Conservation (phyloP, 805 yeast species). For the Spathaspora hagerdaliae region DNA sequence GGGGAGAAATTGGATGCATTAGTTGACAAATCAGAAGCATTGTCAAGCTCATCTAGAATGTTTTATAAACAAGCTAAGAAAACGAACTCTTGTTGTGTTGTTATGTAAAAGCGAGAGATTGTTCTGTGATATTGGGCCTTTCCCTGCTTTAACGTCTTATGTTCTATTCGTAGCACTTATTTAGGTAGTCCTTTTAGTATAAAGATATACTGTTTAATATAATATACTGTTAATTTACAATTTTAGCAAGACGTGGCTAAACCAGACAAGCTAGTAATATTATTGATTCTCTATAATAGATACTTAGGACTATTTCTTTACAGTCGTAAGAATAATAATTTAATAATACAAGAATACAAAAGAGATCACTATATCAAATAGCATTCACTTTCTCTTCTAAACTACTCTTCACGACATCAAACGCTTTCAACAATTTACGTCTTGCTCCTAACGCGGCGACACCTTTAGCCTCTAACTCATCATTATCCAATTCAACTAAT, state of each 20-base stretch:
- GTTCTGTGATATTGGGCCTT: not conserved
- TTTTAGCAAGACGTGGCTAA: too few relatives aligned
- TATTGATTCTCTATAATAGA: too few relatives aligned
- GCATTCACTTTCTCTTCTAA: slow-evolving; percentile 1
- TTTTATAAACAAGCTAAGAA: slow-evolving; percentile 97
- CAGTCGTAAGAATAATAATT: too few relatives aligned
- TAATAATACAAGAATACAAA: not conserved
- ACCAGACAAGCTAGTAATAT: too few relatives aligned
- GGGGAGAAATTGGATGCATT: slow-evolving; percentile 94
- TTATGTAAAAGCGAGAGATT: slow-evolving; percentile 43
- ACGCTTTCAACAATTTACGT: slow-evolving; percentile 87
- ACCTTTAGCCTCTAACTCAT: slow-evolving; percentile 69
- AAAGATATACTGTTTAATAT: too few relatives aligned
- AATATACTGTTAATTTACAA: too few relatives aligned
- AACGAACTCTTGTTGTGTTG: slow-evolving; percentile 78
- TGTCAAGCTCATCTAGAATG: slow-evolving; percentile 84
- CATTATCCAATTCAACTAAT: slow-evolving; percentile 67
- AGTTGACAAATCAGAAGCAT: slow-evolving; percentile 93
- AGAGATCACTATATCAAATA: slow-evolving; percentile 2
- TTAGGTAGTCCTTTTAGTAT: too few relatives aligned
- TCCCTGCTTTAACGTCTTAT: not conserved
- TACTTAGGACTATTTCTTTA: too few relatives aligned
- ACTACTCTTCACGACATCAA: slow-evolving; percentile 61
- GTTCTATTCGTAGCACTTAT: too few relatives aligned
- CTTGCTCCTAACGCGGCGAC: slow-evolving; percentile 95